Conservation (phyloP, 345 rosid species). For the Geranium brycei region DNA sequence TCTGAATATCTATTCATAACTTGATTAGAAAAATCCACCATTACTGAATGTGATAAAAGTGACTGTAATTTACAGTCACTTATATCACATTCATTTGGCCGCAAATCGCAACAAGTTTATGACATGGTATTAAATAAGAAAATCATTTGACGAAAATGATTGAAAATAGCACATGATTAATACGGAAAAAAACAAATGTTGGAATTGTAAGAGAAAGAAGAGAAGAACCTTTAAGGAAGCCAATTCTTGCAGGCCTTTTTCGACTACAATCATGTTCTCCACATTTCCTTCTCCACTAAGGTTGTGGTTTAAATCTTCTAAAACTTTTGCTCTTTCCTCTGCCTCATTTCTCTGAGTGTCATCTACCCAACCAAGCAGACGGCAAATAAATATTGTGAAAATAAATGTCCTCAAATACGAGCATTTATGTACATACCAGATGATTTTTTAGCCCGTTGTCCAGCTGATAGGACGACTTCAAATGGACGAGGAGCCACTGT, state of each 20-base stretch:
- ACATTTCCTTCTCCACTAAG: conserved; percentile 49
- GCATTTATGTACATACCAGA: conserved; percentile 8
- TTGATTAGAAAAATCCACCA: too few relatives aligned
- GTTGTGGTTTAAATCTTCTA: conserved; percentile 30
- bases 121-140: too few relatives aligned
- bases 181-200: too few relatives aligned
- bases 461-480: conserved; percentile 63
- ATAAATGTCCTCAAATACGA: background rate
- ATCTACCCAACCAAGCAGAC: too few relatives aligned
- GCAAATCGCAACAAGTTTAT: too few relatives aligned
- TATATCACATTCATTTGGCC: too few relatives aligned
- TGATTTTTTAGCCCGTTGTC: conserved; percentile 50
- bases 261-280: conserved; percentile 74
- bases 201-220: conserved; percentile 7
- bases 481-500: conserved; percentile 76
- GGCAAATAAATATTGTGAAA: too few relatives aligned
- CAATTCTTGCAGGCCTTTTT: conserved; percentile 78
- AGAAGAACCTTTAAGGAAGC: conserved; percentile 60
- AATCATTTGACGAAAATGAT: too few relatives aligned
- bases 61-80: too few relatives aligned
- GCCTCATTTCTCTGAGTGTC: conserved; percentile 23
- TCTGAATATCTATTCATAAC: too few relatives aligned
- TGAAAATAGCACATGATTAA: too few relatives aligned
- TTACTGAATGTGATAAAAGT: too few relatives aligned
- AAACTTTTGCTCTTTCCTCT: conserved; percentile 35